Evolutionary conservation across 1,284 basidiomycete species (phyloP).

Genomic region (Cryptococcus wingfieldii): DNA sequence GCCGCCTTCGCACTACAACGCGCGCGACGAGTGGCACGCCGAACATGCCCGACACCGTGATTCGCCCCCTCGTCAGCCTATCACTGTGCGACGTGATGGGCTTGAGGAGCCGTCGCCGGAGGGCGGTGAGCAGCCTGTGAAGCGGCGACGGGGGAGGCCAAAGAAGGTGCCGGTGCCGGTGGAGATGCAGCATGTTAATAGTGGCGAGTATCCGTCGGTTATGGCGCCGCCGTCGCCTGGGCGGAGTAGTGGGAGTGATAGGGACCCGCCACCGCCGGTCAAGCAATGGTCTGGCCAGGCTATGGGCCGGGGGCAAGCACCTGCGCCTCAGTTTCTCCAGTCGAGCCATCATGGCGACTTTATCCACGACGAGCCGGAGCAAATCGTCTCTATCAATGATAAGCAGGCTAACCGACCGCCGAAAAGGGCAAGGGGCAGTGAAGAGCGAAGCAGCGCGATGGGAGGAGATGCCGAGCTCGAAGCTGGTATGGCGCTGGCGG

Average conservation of each 20-base stretch:
- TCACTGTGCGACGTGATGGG: too few species aligned
- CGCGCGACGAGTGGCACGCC: too few species aligned
- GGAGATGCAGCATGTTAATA: neutral
- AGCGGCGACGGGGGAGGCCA: neutral
- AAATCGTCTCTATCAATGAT: neutral
- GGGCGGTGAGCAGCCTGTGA: too few species aligned
- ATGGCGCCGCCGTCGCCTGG: neutral
- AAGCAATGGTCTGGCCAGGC: neutral
- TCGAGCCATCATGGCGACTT: neutral
- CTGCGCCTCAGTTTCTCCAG: neutral
- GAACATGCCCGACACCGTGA: too few species aligned
- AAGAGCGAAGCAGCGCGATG: neutral
- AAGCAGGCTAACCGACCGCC: neutral
- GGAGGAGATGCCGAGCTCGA: constrained; percentile 24
- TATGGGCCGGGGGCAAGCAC: neutral
- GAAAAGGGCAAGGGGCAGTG: neutral
- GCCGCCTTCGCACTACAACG: too few species aligned
- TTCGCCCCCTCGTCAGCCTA: too few species aligned
- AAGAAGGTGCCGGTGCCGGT: neutral
- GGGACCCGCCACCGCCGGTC: neutral
- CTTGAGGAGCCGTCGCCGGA: too few species aligned
- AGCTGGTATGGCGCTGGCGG: constrained; percentile 32
- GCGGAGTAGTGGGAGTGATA: neutral
- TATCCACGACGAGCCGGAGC: neutral
- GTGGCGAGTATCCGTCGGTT: neutral